phyloP scores from a whole-genome alignment of 2,329 filamentous ascomycete genomes.

The Epichloe sibirici region DNA sequence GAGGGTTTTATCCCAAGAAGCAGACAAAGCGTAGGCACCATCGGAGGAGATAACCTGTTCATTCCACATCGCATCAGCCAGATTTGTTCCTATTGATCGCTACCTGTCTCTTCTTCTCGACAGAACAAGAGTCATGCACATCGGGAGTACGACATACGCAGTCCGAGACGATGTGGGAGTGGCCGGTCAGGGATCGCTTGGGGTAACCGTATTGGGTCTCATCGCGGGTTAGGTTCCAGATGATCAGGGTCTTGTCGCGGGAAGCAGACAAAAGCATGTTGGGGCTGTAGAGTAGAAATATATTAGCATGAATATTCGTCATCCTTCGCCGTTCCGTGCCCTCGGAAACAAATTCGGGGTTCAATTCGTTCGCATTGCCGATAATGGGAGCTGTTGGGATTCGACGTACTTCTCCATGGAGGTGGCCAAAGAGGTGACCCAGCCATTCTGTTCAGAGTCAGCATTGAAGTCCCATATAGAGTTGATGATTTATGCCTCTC shows the following conservation, averaged over 20 bases:
- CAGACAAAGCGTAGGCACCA: conserved; percentile 95
- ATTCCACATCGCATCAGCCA: conserved; percentile 13
- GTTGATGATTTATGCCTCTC: not conserved
- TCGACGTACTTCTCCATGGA: conserved; percentile 88
- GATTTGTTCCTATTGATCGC: conserved; percentile 4
- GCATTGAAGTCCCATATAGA: conserved; percentile 5
- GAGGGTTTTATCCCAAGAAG: conserved; percentile 99
- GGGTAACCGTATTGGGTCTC: conserved; percentile 97
- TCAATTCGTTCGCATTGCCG: conserved; percentile 3
- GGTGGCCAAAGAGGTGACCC: conserved; percentile 97
- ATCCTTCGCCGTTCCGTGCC: not conserved
- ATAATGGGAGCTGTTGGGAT: not conserved
- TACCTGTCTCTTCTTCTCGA: not conserved
- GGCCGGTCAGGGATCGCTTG: conserved; percentile 95
- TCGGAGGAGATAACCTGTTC: conserved; percentile 93
- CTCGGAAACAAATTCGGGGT: not conserved
- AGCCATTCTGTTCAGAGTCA: conserved; percentile 57
- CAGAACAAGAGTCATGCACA: not conserved
- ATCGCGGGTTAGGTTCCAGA: conserved; percentile 99
- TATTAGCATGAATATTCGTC: conserved; percentile 9
- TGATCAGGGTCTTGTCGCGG: conserved; percentile 98
- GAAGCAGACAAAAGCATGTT: conserved; percentile 98
- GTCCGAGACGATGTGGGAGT: conserved; percentile 99
- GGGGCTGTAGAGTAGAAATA: conserved; percentile 45
- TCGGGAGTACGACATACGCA: conserved; percentile 59